Evolutionary conservation across 2,329 filamentous ascomycete species (phyloP).

Genomic region (Pleoardoris graminearum): DNA sequence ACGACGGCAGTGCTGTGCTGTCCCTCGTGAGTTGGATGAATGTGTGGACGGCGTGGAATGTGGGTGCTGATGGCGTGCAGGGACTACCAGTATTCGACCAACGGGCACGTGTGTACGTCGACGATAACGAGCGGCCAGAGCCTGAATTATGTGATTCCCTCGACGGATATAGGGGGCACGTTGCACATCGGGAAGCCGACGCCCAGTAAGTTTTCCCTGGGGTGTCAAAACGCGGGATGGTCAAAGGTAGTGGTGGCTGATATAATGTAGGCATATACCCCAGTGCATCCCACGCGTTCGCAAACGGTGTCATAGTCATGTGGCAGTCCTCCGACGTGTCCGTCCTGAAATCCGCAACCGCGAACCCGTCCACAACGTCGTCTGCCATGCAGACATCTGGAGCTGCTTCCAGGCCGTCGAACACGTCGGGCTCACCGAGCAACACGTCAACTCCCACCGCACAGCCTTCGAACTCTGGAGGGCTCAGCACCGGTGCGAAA

Average conservation of each 20-base stretch:
- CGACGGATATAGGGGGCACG: background rate
- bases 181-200: background rate
- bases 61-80: no score
- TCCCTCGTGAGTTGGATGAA: slow-evolving; percentile 6
- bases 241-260: no score
- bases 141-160: background rate
- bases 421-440: background rate
- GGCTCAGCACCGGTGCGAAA: background rate
- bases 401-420: background rate
- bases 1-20: background rate
- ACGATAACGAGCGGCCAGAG: background rate
- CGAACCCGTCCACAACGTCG: background rate
- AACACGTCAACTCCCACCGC: background rate
- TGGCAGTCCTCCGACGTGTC: background rate
- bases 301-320: slow-evolving; percentile 1
- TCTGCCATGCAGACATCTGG: background rate
- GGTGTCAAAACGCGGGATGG: no score
- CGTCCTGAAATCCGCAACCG: background rate
- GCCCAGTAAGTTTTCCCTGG: background rate
- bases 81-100: background rate
- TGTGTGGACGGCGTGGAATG: no score
- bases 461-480: background rate
- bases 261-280: background rate
- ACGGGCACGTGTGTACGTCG: background rate
- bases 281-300: background rate